A percentile compares a stretch with the other conserved stretches of the same genome.
Evolutionary conservation across 805 yeast genomes (phyloP).

Genomic region (Metschnikowia similis): DNA sequence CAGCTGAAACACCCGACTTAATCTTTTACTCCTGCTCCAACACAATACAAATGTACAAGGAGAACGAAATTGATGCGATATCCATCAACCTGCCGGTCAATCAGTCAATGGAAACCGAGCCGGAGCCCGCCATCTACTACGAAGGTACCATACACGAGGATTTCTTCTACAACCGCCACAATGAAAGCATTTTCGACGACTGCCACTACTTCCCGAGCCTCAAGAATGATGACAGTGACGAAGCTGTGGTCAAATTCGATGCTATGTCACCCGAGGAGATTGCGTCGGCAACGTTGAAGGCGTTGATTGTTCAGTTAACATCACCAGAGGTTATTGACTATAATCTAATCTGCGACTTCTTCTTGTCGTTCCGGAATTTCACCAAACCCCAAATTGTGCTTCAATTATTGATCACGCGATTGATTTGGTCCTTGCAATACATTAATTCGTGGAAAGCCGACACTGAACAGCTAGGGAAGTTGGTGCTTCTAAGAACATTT

Average conservation of each 20-base stretch:
- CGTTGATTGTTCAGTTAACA: slow-evolving; percentile 58
- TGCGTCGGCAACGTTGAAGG: slow-evolving; percentile 36
- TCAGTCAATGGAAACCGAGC: neutral
- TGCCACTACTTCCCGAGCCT: slow-evolving; percentile 30
- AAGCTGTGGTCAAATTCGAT: slow-evolving; percentile 32
- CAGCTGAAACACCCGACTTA: neutral
- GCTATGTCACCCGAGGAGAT: slow-evolving; percentile 27
- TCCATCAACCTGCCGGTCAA: neutral
- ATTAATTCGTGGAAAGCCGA: slow-evolving; percentile 26
- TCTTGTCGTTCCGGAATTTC: slow-evolving; percentile 75
- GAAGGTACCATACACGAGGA: slow-evolving; percentile 12
- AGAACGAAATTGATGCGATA: neutral
- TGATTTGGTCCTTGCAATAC: slow-evolving; percentile 66
- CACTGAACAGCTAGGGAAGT: slow-evolving; percentile 47
- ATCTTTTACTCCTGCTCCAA: neutral
- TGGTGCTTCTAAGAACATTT: slow-evolving; percentile 75
- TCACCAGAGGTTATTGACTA: slow-evolving; percentile 76
- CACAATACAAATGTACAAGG: neutral
- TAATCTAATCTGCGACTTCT: slow-evolving; percentile 76
- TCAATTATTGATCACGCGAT: slow-evolving; percentile 56
- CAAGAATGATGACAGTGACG: slow-evolving; percentile 11
- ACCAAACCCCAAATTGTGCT: slow-evolving; percentile 55
- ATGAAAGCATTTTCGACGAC: slow-evolving; percentile 38
- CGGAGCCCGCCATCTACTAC: slow-evolving; percentile 8
- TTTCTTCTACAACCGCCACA: slow-evolving; percentile 31